Conservation (phyloP, 768 basidiomycete genomes). For the Peribolospora baueri region DNA sequence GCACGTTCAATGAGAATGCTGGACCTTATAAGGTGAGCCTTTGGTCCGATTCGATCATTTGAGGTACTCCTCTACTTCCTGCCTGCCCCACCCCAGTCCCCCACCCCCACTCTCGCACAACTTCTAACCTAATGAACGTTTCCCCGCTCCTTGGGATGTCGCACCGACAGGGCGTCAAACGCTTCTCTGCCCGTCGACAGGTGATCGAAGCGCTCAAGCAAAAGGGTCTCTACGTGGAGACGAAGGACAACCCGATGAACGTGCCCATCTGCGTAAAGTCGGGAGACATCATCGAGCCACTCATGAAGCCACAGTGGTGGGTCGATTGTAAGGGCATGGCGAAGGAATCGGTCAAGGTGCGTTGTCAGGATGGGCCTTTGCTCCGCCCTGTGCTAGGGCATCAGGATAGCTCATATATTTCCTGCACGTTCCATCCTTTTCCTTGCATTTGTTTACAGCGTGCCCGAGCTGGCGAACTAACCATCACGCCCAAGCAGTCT, state of each 20-base stretch:
- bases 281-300: slow-evolving; percentile 81
- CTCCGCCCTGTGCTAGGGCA: not conserved
- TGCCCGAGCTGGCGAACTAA: slow-evolving; percentile 62
- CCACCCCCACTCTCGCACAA: not conserved
- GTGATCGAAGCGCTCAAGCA: slow-evolving; percentile 67
- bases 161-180: slow-evolving; percentile 57
- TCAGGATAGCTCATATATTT: not conserved
- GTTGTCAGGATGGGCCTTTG: not conserved
- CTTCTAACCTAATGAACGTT: not conserved
- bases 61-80: slow-evolving; percentile 5
- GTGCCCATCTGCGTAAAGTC: slow-evolving; percentile 91
- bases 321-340: slow-evolving; percentile 77
- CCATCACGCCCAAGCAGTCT: slow-evolving; percentile 56
- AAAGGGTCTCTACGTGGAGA: slow-evolving; percentile 60
- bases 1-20: slow-evolving; percentile 75
- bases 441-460: slow-evolving; percentile 29
- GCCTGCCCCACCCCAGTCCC: not conserved
- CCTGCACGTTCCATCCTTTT: not conserved
- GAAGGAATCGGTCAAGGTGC: slow-evolving; percentile 62
- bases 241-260: slow-evolving; percentile 91
- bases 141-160: not conserved
- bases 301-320: slow-evolving; percentile 99
- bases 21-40: slow-evolving; percentile 43
- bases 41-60: not conserved
- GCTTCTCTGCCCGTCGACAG: slow-evolving; percentile 71